Base-by-base conservation (phyloP, 106 monocot genomes). In the Hemerocallis citrina region DNA sequence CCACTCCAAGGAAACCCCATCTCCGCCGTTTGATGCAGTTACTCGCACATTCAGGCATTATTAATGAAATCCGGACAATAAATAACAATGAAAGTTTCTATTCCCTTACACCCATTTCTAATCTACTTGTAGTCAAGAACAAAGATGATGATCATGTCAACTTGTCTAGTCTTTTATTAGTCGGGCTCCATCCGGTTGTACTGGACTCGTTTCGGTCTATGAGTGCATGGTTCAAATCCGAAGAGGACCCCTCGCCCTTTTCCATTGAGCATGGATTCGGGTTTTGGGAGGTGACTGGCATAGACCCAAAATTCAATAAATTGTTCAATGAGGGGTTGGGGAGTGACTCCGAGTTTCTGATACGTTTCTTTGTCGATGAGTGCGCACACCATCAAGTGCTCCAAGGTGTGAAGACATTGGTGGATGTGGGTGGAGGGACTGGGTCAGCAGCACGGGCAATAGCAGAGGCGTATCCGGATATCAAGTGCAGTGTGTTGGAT, bases 371-470 rank as follows among this genome's bases (percentile, higher is more conserved):
- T 47, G 12, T 19, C 31, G 4, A 12, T 33, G 59, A 39, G 4
- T 30, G 31, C 23, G 10, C n/a, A n/a, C n/a, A n/a, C n/a, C n/a
- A 38, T 0, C 27, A 35, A 0, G 12, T 49, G 6, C 50, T 73
- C n/a, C 36, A 9, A 4, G 65, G 65, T 1, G 1, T 73, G 3
- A 15, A 27, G 30, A 34, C 34, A 3, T 11, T 66, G 17, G 58
- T 73, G 37, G 73, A 73, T 25, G 66, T 66, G 6, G 66, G 73
- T 20, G 73, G 73, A 7, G 65, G 72, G 0, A 65, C 57, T 0
- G 72, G 72, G 11, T 6, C 14, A 15, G 44, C 22, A 14, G 58
- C 58, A 5, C 3, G 16, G 36, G 51, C 58, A 2, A 23, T 73
- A 16, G 55, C 46, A n/a, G 48, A 48, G 45, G 65, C 49, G 0